phyloP scores from a whole-genome alignment of 345 rosid species.

The Bruguiera parviflora region DNA sequence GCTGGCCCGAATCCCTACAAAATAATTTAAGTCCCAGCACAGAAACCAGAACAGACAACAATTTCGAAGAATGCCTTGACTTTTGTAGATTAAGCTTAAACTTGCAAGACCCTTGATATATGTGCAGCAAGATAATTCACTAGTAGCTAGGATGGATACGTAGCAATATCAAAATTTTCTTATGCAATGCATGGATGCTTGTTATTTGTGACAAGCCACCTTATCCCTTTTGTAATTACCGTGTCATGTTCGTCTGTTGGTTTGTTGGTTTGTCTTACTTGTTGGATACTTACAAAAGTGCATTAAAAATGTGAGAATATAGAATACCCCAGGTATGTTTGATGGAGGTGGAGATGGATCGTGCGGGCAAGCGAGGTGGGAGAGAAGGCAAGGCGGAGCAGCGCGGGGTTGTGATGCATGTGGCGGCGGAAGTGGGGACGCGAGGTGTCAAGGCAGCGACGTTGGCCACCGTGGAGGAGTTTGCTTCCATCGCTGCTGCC shows the following conservation, averaged over 20 bases:
- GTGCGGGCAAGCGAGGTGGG: slow-evolving; percentile 49
- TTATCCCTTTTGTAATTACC: too few species aligned
- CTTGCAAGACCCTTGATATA: slow-evolving; percentile 1
- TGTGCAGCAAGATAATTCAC: too few species aligned
- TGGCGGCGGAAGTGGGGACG: neutral
- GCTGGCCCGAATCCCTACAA: too few species aligned
- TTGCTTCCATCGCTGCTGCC: slow-evolving; percentile 55
- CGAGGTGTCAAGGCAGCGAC: slow-evolving; percentile 41
- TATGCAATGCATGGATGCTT: neutral
- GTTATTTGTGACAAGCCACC: too few species aligned
- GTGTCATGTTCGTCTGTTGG: neutral
- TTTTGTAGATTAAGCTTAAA: too few species aligned
- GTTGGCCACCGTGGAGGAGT: slow-evolving; percentile 58
- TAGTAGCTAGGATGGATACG: neutral
- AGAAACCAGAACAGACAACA: too few species aligned
- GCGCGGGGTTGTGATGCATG: slow-evolving; percentile 30
- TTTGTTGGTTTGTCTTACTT: neutral
- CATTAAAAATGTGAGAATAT: neutral
- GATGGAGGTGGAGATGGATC: slow-evolving; percentile 42
- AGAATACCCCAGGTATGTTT: slow-evolving; percentile 50
- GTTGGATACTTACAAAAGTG: neutral
- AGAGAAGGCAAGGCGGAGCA: slow-evolving; percentile 60
- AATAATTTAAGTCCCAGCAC: too few species aligned
- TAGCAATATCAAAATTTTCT: slow-evolving; percentile 4
- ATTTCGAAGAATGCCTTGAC: too few species aligned